Base-by-base conservation (phyloP, 129 eudicot genomes). In the Centella asiatica region DNA sequence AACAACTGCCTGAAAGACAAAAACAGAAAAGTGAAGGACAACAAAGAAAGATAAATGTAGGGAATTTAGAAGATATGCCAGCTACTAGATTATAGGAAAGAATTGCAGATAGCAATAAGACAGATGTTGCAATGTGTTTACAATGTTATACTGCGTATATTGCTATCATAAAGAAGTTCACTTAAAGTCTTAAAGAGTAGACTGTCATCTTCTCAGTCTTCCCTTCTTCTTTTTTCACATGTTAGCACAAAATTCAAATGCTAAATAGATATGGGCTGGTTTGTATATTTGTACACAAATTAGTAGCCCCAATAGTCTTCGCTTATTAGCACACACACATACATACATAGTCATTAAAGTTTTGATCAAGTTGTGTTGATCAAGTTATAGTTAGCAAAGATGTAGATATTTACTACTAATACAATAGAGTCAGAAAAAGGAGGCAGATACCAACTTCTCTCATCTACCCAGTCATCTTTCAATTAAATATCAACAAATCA, bases 1-100 rank as follows among this genome's bases (percentile, higher is more conserved):
- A 64, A 87, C 95, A 74, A 87, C 86, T 66, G 80, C 99, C 99
- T 92, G 82, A 31, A 66, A 78, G 66, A 72, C 20, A 60, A 32
- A 26, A 31, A 58, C n/a, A 34, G 45, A 22, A 15, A 10, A 12
- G 4, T 34, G 37, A 44, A 18, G 26, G 10, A 42, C 29, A 68
- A 57, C 20, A 40, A 8, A 28, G 13, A 56, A 37, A 65, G 50
- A 26, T 17, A 15, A 29, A 29, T 24, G 26, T 15, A 23, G 31
- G 40, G 44, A 18, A 5, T 6, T 32, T 5, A n/a, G 44, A 31
- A 17, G 61, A 56, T 55, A 31, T 32, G 31, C 18, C 31, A 32
- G 44, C 32, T 32, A 29, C 44, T 56, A 31, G 36, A 56, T 34
- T 56, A 8, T 15, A 0, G 42, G 18, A 40, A 34, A 31, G 61